A percentile compares a stretch with the other conserved stretches of the same genome.
Evolutionary conservation across 169 alveolate species (phyloP).

Genomic region (Eimeria brunetti): DNA sequence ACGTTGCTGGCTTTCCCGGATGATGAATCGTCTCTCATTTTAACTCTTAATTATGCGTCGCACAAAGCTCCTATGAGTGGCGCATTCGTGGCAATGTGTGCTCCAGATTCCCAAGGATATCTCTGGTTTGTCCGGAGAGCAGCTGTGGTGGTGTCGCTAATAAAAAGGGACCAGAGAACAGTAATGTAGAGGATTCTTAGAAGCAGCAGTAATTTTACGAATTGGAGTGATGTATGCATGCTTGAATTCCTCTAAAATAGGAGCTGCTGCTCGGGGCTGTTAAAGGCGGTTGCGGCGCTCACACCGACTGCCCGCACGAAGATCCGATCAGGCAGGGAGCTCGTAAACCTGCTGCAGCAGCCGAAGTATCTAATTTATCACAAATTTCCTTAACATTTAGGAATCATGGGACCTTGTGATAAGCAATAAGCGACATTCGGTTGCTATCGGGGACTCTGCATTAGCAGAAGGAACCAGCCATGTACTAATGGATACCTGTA

Average conservation of each 20-base stretch:
- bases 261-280: slow-evolving; percentile 7
- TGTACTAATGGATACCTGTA: background rate
- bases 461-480: background rate
- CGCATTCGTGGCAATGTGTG: background rate
- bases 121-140: background rate
- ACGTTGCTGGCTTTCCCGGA: background rate
- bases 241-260: background rate
- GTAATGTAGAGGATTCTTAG: background rate
- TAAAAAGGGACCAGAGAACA: background rate
- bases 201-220: background rate
- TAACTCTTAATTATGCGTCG: background rate
- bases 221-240: background rate
- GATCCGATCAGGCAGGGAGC: background rate
- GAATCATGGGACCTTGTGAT: background rate
- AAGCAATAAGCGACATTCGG: background rate
- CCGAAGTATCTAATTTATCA: background rate
- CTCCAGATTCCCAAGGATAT: background rate
- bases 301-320: slow-evolving; percentile 13
- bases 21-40: background rate
- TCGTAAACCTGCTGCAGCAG: background rate
- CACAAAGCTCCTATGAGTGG: background rate
- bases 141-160: background rate
- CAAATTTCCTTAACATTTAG: background rate
- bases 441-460: background rate
- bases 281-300: slow-evolving; percentile 2